Evolutionary conservation across 306 rosid genomes (phyloP), one percentile per base, ranked within the genome.

Genomic region (Nissolia schottii): DNA sequence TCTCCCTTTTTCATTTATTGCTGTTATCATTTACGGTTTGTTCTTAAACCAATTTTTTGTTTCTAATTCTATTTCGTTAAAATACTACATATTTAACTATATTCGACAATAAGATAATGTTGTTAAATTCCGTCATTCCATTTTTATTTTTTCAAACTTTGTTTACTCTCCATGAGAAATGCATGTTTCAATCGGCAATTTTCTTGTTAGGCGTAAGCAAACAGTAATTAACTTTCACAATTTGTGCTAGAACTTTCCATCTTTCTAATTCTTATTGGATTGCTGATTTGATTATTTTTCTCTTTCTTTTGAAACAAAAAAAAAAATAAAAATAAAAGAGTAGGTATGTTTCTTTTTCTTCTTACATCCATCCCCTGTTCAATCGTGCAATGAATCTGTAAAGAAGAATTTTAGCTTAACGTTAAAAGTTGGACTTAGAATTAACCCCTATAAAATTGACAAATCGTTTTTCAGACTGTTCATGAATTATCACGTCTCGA

Each of bases 351-450:
- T 67, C 38, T 2, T 72, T 64, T 64, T 70, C 25, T 24, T 55
- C 14, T n/a, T 28, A n/a, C 23, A n/a, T 7, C 16, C 31, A 6
- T 4, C 24, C 14, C 22, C 41, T 74, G 28, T 68, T 56, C 49
- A 8, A 24, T 38, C 3, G 27, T 80, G 45, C 77, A 62, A 25
- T 53, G 63, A 81, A 65, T 56, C 40, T 67, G 34, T 43, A 60
- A 64, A 10, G 28, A 32, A 45, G 59, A 73, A 78, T 66, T 59
- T 72, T 5, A 40, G 59, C 31, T 37, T 13, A 75, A 53, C 27
- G 80, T 55, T 11, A 38, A 54, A n/a, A 69, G 38, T 60, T 64
- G 63, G 28, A 55, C 41, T 37, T 45, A 15, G 11, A 69, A 46
- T 28, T 55, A 53, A 60, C 32, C 45, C 59, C 37, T 6, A 14